Evolutionary conservation across 148 eudicot species (phyloP), one percentile per base, ranked within the genome.

Genomic region (Polygonum maritimum): DNA sequence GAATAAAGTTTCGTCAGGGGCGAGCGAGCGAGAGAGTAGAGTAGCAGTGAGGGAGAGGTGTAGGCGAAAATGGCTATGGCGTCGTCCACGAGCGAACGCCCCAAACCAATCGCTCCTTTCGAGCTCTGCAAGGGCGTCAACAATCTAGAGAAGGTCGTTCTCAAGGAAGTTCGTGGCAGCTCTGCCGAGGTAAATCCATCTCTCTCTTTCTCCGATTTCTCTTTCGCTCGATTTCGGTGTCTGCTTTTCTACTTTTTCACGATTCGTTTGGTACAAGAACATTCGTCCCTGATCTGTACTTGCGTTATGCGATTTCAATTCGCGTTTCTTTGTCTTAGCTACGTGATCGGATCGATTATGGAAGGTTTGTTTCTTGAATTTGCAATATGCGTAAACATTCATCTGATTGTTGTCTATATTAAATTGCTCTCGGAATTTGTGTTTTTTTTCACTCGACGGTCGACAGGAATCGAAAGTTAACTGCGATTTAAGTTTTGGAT

Each of bases 101-200:
- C 36, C 9, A 82, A 48, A 4, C 54, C 78, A 22, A 22, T 65
- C 33, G 67, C 67, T 71, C 83, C 86, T 10, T 77, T 86, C 45
- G 89, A 91, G 83, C 15, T 82, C 74, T 51, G 74, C 45, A 86
- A 85, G 82, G 94, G 95, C 80, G 65, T 80, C 55, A 94, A 91
- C 84, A 91, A 94, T 85, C 88, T 91, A 65, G 89, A 90, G 0
- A 91, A 91, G 83, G 74, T 94, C 78, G 72, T 94, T 63, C 97
- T 94, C 76, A 97, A 92, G 7, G 91, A 88, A 47, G 69, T 81
- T 73, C 90, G 91, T 65, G 93, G 93, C 55, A 77, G 87, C 76
- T 89, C 97, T 44, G 94, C 82, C 33, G 99, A 95, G 93, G 99
- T 94, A 80, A 10, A 10, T 31, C 19, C 58, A 15, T 69, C 14